Evolutionary conservation across 371 early-diverging fungal genomes (phyloP).

Genomic region (Capillidium heterosporum): DNA sequence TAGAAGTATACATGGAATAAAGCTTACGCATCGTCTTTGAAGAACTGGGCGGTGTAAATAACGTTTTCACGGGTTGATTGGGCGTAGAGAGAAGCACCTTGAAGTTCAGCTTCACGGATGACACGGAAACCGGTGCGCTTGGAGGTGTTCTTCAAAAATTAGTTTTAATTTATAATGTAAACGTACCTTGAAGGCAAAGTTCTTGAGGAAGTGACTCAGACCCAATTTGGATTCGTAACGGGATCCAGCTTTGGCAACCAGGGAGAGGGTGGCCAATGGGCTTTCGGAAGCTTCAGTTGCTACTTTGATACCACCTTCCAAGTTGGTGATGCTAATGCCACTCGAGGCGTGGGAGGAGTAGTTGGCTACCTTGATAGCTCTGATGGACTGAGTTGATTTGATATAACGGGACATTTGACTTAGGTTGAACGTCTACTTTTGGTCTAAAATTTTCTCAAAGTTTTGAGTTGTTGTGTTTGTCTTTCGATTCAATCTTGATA

Average conservation of each 20-base stretch:
- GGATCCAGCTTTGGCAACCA: constrained; percentile 79
- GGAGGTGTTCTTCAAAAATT: constrained; percentile 37
- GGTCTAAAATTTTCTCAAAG: too few relatives aligned
- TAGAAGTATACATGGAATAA: background rate
- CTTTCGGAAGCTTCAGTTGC: constrained; percentile 25
- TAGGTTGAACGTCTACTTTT: too few relatives aligned
- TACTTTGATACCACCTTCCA: constrained; percentile 3
- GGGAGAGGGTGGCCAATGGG: constrained; percentile 60
- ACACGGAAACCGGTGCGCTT: constrained; percentile 74
- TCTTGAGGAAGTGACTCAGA: constrained; percentile 79
- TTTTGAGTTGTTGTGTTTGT: too few relatives aligned
- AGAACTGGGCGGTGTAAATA: constrained; percentile 71
- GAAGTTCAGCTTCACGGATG: constrained; percentile 81
- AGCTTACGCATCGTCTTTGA: constrained; percentile 69
- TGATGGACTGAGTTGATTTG: too few relatives aligned
- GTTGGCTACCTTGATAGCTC: too few relatives aligned
- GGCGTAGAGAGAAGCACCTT: constrained; percentile 71
- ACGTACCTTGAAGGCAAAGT: constrained; percentile 75
- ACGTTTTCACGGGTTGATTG: constrained; percentile 67
- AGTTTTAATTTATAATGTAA: background rate
- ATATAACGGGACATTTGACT: too few relatives aligned
- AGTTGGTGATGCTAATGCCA: background rate
- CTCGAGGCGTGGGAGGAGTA: background rate
- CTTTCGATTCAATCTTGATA: too few relatives aligned
- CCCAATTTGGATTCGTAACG: constrained; percentile 69